Base-by-base conservation (phyloP, 257 asterid genomes). In the Solanum tacnaense region DNA sequence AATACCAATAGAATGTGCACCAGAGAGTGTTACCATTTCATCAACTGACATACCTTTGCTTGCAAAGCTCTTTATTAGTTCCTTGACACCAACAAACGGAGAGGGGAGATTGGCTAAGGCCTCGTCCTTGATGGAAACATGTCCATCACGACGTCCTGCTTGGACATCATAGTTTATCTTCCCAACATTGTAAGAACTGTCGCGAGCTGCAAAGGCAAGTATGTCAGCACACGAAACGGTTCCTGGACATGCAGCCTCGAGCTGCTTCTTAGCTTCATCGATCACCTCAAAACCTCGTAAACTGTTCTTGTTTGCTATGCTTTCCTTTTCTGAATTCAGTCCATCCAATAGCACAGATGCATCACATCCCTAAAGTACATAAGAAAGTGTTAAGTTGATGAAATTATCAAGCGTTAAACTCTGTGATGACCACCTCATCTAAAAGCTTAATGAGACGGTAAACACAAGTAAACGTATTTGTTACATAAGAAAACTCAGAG, bases 1-100 rank as follows among this genome's bases (percentile, higher is more conserved):
- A 18, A 93, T 27, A 2, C 96, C 98, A 62, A 94, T 88, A 12
- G 96, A 94, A 27, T 94, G 95, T 5, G 98, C 92, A 32, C 96
- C 96, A 10, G 98, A 93, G 7, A 94, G 95, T 2, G 94, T 92
- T 5, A 94, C 98, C 96, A 94, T 94, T 15, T 94, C 95, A 62
- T 94, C 96, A 9, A 93, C 91, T 2, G 96, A 84, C 46, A 94
- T 79, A 3, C 95, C 96, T 89, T 94, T 94, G 2, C 86, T 36
- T 20, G 91, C 88, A 41, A 94, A 94, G 38, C 84, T 93, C 86
- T 87, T 90, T 2, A 86, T 13, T 15, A 93, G 94, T 5, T 88
- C 60, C 13, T 88, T 84, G 91, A 89, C 92, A 15, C 91, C 91
- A 86, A 89, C 75, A 91, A 91, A 94, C 2, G 95, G 95, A 13